These are phyloP conservation scores for Naganishia randhawae DNA, from an alignment of 768 basidiomycete species.

Conservation along the genomic window DNA sequence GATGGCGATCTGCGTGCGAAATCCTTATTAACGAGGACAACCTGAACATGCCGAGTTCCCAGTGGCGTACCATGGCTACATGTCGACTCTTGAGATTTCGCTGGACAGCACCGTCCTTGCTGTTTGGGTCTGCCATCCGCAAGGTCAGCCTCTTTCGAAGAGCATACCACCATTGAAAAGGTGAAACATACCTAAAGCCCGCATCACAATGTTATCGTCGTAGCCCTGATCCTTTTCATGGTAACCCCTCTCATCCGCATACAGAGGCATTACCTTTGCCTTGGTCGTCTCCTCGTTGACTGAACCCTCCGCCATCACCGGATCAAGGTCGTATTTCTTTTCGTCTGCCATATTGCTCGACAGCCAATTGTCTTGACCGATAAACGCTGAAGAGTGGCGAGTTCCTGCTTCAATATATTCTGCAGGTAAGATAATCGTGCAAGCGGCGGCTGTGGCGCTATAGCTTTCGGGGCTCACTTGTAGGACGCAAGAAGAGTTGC, in stretches of 20 bases:
- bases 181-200: background rate
- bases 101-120: conserved; percentile 37
- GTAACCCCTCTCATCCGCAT: conserved; percentile 16
- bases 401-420: background rate
- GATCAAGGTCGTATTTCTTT: conserved; percentile 16
- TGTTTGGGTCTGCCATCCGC: conserved; percentile 16
- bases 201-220: conserved; percentile 9
- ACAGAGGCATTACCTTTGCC: conserved; percentile 19
- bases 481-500: too few relatives aligned
- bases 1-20: conserved; percentile 39
- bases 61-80: conserved; percentile 42
- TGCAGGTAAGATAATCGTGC: background rate
- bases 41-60: background rate
- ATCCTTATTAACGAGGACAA: background rate
- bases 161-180: too few relatives aligned
- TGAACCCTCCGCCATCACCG: conserved; percentile 1
- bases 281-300: conserved; percentile 1
- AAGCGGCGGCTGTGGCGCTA: too few relatives aligned
- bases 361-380: background rate
- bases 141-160: background rate
- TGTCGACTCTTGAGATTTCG: conserved; percentile 48
- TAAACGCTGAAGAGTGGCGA: background rate
- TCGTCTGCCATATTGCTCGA: conserved; percentile 8
- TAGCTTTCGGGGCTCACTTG: too few relatives aligned
- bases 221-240: conserved; percentile 13